Percentiles rank a stretch among this genome's conserved stretches.
Evolutionary conservation across 495 filamentous ascomycete species (phyloP).

Genomic region (Filosporella fistucella): DNA sequence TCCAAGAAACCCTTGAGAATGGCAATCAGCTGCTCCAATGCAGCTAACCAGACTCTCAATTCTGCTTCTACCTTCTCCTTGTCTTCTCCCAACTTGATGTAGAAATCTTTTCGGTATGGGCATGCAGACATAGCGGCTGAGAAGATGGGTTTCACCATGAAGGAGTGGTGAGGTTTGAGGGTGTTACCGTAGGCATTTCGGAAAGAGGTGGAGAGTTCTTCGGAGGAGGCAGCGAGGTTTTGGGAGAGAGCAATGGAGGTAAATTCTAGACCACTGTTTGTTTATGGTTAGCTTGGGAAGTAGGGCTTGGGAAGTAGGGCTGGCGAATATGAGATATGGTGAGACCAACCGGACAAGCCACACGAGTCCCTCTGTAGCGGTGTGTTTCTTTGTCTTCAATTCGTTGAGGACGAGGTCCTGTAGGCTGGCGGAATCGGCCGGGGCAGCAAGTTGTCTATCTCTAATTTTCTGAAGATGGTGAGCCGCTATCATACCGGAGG

Average conservation of each 20-base stretch:
- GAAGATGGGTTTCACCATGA: slow-evolving; percentile 85
- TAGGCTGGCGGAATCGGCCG: slow-evolving; percentile 69
- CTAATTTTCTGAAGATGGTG: slow-evolving; percentile 71
- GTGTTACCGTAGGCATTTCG: slow-evolving; percentile 75
- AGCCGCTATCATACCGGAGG: slow-evolving; percentile 13
- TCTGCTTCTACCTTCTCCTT: slow-evolving; percentile 53
- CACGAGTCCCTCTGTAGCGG: slow-evolving; percentile 79
- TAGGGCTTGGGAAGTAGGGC: not conserved
- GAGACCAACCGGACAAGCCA: slow-evolving; percentile 80
- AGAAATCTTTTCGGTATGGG: slow-evolving; percentile 89
- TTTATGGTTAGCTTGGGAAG: not conserved
- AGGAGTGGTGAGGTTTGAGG: slow-evolving; percentile 85
- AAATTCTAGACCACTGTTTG: slow-evolving; percentile 80
- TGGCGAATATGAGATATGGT: not conserved
- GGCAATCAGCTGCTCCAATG: slow-evolving; percentile 66
- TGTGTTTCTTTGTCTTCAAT: slow-evolving; percentile 79
- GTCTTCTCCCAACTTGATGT: slow-evolving; percentile 73
- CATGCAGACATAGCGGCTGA: slow-evolving; percentile 86
- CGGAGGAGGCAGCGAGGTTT: slow-evolving; percentile 58
- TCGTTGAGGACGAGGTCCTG: slow-evolving; percentile 84
- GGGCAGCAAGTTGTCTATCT: slow-evolving; percentile 72
- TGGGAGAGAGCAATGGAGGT: slow-evolving; percentile 76
- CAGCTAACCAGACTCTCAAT: slow-evolving; percentile 63
- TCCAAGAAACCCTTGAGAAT: slow-evolving; percentile 73
- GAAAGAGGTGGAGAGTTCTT: slow-evolving; percentile 86